Evolutionary conservation across 2,329 filamentous ascomycete genomes (phyloP).

Genomic region (Aspergillus candidus): DNA sequence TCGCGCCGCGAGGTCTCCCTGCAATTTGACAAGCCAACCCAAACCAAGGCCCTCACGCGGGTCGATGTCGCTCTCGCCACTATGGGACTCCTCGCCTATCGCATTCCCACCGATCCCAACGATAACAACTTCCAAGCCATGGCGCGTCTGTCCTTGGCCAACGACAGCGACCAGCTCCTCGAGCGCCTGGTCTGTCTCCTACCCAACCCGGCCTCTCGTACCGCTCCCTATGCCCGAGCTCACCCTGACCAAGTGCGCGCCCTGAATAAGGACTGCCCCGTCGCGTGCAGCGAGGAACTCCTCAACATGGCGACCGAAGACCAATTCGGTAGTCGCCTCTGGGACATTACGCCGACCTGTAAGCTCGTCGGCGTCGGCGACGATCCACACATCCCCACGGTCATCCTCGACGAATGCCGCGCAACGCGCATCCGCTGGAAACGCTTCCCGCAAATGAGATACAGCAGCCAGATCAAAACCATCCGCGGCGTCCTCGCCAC

Average conservation of each 20-base stretch:
- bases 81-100: conserved; percentile 17
- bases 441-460: conserved; percentile 20
- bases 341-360: conserved; percentile 28
- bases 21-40: not conserved
- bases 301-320: conserved; percentile 19
- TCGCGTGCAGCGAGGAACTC: conserved; percentile 6
- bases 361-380: conserved; percentile 27
- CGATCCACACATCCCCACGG: conserved; percentile 16
- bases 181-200: conserved; percentile 24
- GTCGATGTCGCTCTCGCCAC: conserved; percentile 9
- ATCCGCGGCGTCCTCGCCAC: conserved; percentile 7
- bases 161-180: conserved; percentile 27
- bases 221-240: no score
- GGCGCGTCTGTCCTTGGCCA: conserved; percentile 25
- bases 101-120: conserved; percentile 15
- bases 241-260: not conserved
- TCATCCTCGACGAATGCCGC: conserved; percentile 26
- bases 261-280: not conserved
- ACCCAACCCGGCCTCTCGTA: not conserved
- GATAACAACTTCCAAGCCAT: conserved; percentile 27
- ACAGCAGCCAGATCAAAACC: conserved; percentile 7
- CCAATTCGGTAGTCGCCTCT: conserved; percentile 22
- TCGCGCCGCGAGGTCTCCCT: not conserved
- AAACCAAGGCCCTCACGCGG: conserved; percentile 5
- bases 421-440: conserved; percentile 30